Percentiles rank a stretch among this genome's conserved stretches.
phyloP scores from a whole-genome alignment of 2,329 filamentous ascomycete genomes.

The Colletotrichum euphorbiae region DNA sequence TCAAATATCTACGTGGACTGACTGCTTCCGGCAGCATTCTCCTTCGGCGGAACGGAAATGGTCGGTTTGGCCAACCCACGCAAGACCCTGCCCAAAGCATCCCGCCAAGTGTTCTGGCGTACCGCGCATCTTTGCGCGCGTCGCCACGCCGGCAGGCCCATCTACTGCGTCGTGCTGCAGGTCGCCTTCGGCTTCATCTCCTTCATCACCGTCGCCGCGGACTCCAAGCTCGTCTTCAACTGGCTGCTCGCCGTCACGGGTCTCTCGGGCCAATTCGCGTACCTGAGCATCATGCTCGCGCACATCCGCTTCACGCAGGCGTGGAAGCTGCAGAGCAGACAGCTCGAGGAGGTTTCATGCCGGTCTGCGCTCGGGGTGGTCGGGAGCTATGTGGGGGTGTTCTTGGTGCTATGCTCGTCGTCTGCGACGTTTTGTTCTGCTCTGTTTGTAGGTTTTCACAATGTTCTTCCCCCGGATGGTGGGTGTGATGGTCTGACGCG shows the following conservation, averaged over 20 bases:
- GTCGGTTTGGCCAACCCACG: slow-evolving; percentile 85
- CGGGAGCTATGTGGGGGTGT: slow-evolving; percentile 84
- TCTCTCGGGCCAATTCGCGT: slow-evolving; percentile 63
- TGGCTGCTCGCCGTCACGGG: slow-evolving; percentile 77
- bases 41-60: slow-evolving; percentile 80
- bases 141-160: slow-evolving; percentile 77
- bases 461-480: slow-evolving; percentile 76
- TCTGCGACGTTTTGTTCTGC: slow-evolving; percentile 77
- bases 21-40: slow-evolving; percentile 64
- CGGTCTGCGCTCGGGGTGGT: slow-evolving; percentile 79
- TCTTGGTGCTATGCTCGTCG: slow-evolving; percentile 80
- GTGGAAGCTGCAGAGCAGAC: slow-evolving; percentile 76
- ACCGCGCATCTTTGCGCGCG: too few relatives aligned
- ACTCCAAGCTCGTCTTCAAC: slow-evolving; percentile 48
- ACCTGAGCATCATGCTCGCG: slow-evolving; percentile 12
- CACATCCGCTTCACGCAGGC: slow-evolving; percentile 90
- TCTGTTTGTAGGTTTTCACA: slow-evolving; percentile 60
- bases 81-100: slow-evolving; percentile 79
- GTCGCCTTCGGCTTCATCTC: slow-evolving; percentile 74
- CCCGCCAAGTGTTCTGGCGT: slow-evolving; percentile 84
- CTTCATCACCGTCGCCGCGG: slow-evolving; percentile 71
- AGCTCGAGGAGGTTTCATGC: slow-evolving; percentile 82
- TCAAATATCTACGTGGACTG: accelerated
- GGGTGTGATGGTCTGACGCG: slow-evolving; percentile 54
- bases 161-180: slow-evolving; percentile 72